Evolutionary conservation across 805 yeast genomes (phyloP), one percentile per base, ranked within the genome.

Genomic region (Cyberlindnera samutprakarnensis): DNA sequence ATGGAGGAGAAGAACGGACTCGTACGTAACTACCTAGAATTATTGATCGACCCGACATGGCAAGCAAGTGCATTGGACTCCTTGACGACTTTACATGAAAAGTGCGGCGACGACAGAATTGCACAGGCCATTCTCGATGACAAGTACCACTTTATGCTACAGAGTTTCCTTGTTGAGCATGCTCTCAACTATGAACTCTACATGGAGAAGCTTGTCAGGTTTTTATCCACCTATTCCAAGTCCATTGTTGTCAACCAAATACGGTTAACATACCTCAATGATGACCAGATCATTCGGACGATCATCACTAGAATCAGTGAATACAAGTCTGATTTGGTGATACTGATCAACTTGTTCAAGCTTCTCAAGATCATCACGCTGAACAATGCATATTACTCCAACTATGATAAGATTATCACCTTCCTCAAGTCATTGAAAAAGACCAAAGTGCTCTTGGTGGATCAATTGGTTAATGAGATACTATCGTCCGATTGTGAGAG

Each of bases 31-130:
- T 59, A 65, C 36, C 46, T 53, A 29, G 56, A 56, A 17, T 44
- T 69, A 6, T 46, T 70, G 12, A 37, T 62, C 16, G 71, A 68
- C 39, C 71, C 74, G 5, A 61, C 65, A 30, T 70, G 75, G 75
- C 71, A 67, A 40, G 65, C 71, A 14, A 68, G 66, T 49, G 66
- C 72, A 4, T 54, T 69, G 42, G 75, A 69, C 32, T 55, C 74
- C 0, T 51, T 70, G 37, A 68, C 65, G 15, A 49, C 71, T 1
- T 56, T 65, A 45, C 40, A 68, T 65, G 74, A 51, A 42, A 37
- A 46, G 49, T 31, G 56, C 46, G 39, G 58, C 48, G 37, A 47
- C 50, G 41, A 59, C 42, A 33, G 56, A 54, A 5, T 41, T 35
- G 7, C 52, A 31, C 25, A 48, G 46, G 7, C 42, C 31, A 27